phyloP scores from a whole-genome alignment of 352 stramenopile genomes.

The Pythium angustatum region DNA sequence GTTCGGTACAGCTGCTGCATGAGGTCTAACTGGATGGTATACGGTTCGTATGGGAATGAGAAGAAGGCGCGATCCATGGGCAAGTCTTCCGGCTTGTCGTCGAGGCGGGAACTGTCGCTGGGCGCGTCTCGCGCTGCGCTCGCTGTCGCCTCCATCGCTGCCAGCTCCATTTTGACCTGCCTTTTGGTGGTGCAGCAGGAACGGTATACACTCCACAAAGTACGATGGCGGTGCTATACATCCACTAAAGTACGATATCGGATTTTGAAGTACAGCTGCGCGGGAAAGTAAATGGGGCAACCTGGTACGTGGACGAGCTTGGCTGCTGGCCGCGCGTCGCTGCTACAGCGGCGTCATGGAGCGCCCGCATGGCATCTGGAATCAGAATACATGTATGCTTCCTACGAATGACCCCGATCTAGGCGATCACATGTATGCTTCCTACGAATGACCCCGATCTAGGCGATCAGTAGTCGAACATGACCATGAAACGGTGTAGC shows the following conservation, averaged over 20 bases:
- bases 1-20: constrained; percentile 87
- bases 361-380: no score
- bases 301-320: no score
- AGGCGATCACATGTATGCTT: no score
- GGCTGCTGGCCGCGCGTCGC: no score
- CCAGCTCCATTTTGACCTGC: neutral
- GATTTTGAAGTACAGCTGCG: constrained; percentile 3
- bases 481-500: no score
- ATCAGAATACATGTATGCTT: no score
- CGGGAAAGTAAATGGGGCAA: neutral
- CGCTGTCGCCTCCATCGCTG: neutral
- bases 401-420: no score
- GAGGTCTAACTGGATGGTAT: constrained; percentile 88
- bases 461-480: no score
- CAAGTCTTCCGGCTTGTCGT: neutral
- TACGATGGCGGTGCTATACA: constrained; percentile 1
- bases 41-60: constrained; percentile 90
- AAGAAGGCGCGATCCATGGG: constrained; percentile 57
- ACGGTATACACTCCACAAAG: constrained; percentile 14
- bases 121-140: neutral
- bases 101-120: neutral
- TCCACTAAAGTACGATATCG: constrained; percentile 1
- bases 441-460: no score
- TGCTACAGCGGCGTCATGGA: no score
- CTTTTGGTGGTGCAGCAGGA: neutral